These are phyloP conservation scores for Trichocladium antarcticum DNA, from an alignment of 495 filamentous ascomycete genomes.

Conservation along the genomic window DNA sequence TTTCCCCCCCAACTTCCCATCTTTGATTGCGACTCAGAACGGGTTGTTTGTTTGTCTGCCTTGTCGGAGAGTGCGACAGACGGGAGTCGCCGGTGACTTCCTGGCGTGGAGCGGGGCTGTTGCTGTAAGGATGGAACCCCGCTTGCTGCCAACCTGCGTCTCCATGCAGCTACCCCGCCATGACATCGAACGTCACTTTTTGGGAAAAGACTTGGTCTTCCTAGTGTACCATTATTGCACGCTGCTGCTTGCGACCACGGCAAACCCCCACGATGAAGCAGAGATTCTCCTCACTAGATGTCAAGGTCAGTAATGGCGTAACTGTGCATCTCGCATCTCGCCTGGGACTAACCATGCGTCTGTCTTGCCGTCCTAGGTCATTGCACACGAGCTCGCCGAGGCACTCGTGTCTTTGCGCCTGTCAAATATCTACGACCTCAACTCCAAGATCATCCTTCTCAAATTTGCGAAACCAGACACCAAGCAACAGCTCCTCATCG, in stretches of 20 bases:
- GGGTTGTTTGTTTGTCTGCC: no score
- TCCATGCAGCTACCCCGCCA: no score
- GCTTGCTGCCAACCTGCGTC: no score
- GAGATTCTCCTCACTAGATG: constrained; percentile 86
- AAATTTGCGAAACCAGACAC: constrained; percentile 79
- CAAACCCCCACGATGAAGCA: constrained; percentile 69
- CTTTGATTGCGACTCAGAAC: no score
- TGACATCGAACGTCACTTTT: no score
- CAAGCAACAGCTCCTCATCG: constrained; percentile 79
- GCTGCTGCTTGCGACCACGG: background rate
- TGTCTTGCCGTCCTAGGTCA: constrained; percentile 49
- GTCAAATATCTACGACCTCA: constrained; percentile 90
- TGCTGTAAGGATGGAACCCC: no score
- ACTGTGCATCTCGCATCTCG: background rate
- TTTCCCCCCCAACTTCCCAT: no score
- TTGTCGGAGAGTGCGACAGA: no score
- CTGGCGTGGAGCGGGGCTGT: no score
- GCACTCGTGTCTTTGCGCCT: constrained; percentile 67
- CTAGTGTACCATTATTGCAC: no score
- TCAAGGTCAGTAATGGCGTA: constrained; percentile 46
- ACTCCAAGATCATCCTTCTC: constrained; percentile 86
- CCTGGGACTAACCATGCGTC: background rate
- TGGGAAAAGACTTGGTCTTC: no score
- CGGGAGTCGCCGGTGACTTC: no score
- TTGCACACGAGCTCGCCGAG: constrained; percentile 78